Conservation (phyloP, 164 flowering plant species). For the Santalum album region DNA sequence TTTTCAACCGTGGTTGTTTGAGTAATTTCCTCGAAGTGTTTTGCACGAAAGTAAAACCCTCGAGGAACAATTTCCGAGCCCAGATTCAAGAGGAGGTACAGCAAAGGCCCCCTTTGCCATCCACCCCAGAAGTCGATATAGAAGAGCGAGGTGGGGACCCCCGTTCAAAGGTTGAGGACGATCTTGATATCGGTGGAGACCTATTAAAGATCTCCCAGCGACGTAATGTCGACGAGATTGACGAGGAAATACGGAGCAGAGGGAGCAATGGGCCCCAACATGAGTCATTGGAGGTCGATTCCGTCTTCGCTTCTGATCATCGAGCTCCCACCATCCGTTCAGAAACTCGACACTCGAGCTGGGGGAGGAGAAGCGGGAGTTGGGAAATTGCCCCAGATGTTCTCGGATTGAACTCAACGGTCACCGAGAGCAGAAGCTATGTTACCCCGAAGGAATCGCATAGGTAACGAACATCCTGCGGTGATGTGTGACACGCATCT, state of each 20-base stretch:
- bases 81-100: slow-evolving; percentile 48
- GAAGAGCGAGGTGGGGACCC: slow-evolving; percentile 42
- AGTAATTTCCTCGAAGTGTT: slow-evolving; percentile 74
- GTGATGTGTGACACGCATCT: neutral
- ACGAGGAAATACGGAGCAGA: slow-evolving; percentile 61
- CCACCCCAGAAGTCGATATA: slow-evolving; percentile 31
- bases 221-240: slow-evolving; percentile 56
- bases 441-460: slow-evolving; percentile 14
- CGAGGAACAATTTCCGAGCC: slow-evolving; percentile 80
- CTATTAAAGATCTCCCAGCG: slow-evolving; percentile 76
- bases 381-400: slow-evolving; percentile 67
- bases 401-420: slow-evolving; percentile 25
- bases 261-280: slow-evolving; percentile 54
- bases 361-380: slow-evolving; percentile 65
- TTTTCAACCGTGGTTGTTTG: slow-evolving; percentile 56
- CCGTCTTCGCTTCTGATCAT: slow-evolving; percentile 38
- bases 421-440: slow-evolving; percentile 32
- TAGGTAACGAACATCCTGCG: slow-evolving; percentile 6
- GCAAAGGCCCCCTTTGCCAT: slow-evolving; percentile 28
- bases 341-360: slow-evolving; percentile 49
- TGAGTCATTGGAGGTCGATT: slow-evolving; percentile 45
- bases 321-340: slow-evolving; percentile 36
- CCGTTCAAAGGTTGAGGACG: slow-evolving; percentile 84
- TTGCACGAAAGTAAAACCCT: slow-evolving; percentile 55
- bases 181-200: slow-evolving; percentile 78